Base-by-base conservation (phyloP, 2,329 filamentous ascomycete species). In the Chaetomium sp. region DNA sequence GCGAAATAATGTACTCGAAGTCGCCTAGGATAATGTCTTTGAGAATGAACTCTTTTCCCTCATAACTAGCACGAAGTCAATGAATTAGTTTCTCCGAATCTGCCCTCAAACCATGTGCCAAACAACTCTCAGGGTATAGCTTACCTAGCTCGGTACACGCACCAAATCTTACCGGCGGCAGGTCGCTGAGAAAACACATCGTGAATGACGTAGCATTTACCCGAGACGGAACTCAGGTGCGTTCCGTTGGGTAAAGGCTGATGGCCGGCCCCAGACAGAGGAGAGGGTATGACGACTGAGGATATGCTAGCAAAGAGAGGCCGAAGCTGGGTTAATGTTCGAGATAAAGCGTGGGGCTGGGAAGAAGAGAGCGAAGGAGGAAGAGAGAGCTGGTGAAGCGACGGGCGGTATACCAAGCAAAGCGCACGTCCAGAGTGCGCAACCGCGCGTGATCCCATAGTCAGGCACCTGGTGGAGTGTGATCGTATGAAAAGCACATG, bases 11-110 rank as follows among this genome's bases (percentile, higher is more conserved):
- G 57, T 67, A 65, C 25, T 65, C 60, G 29, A 67, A 63, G 56
- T 67, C 60, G 60, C 65, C 63, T 61, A 63, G 60, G 49, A 67
- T 65, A 59, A 67, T 65, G 54, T 67, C 65, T 25, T 67, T 67
- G 51, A 65, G 63, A 62, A 65, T 65, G 63, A 65, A 65, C 60
- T 62, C 57, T 51, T 65, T 65, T 47, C 65, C 65, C 35, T 65
- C 57, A 47, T 65, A 60, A 63, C 65, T 67, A 57, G 62, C 59
- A 49, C 62, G 10, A 31, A 27, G 61, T 62, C 57, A 50, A n/a
- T n/a, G 51, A 65, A 62, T 51, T 50, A 50, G 51, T 63, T 65
- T 31, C 56, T 33, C 38, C n/a, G 27, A 29, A 6, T 29, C 6
- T 29, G 45, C 33, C 42, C 51, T 56, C 29, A 42, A 31, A 50